Evolutionary conservation across 2,329 filamentous ascomycete genomes (phyloP).

Genomic region (Blumeria graminis): DNA sequence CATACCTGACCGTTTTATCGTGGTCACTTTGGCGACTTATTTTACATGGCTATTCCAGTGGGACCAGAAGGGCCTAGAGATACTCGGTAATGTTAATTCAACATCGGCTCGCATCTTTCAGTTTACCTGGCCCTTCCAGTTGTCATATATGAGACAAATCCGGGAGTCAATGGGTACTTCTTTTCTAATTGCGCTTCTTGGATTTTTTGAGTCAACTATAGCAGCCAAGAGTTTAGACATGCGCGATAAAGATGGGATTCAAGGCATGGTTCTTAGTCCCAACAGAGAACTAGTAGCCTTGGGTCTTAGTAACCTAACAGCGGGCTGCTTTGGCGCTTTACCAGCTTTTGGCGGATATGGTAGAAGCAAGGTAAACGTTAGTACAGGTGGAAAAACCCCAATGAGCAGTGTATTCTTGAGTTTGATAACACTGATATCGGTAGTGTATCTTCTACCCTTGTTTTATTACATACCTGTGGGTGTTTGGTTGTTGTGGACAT

Average conservation of each 20-base stretch:
- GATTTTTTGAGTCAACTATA: slow-evolving; percentile 96
- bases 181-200: slow-evolving; percentile 78
- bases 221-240: slow-evolving; percentile 72
- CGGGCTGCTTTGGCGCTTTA: slow-evolving; percentile 74
- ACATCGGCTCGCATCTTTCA: slow-evolving; percentile 46
- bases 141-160: slow-evolving; percentile 55
- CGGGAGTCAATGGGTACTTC: slow-evolving; percentile 72
- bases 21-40: slow-evolving; percentile 66
- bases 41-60: slow-evolving; percentile 55
- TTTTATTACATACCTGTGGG: slow-evolving; percentile 89
- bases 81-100: slow-evolving; percentile 62
- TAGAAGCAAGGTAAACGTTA: slow-evolving; percentile 80
- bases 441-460: slow-evolving; percentile 64
- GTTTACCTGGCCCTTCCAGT: slow-evolving; percentile 68
- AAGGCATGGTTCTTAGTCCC: slow-evolving; percentile 61
- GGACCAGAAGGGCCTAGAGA: slow-evolving; percentile 55
- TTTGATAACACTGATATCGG: slow-evolving; percentile 56
- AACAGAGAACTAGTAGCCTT: slow-evolving; percentile 87
- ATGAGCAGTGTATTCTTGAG: slow-evolving; percentile 83
- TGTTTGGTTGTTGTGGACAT: slow-evolving; percentile 10
- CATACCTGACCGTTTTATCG: slow-evolving; percentile 71
- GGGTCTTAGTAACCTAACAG: slow-evolving; percentile 73
- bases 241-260: slow-evolving; percentile 36
- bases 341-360: slow-evolving; percentile 93
- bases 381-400: slow-evolving; percentile 74